A percentile compares a stretch with the other conserved stretches of the same genome.
These are phyloP conservation scores for Xylariaceae sp. DNA, from an alignment of 2,329 filamentous ascomycete genomes.

Conservation along the genomic window DNA sequence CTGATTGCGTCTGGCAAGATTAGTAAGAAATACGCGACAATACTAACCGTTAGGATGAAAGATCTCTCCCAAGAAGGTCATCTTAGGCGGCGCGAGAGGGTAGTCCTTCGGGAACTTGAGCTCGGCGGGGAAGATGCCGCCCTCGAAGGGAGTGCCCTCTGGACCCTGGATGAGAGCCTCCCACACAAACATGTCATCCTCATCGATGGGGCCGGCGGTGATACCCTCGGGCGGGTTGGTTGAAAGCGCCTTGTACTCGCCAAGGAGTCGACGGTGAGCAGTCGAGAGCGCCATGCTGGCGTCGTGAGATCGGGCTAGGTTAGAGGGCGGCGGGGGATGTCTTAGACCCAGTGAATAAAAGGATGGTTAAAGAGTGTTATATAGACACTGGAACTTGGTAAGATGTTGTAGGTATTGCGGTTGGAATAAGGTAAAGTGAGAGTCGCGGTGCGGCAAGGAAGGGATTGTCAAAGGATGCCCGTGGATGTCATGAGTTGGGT, in stretches of 20 bases:
- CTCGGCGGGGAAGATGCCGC: slow-evolving; percentile 90
- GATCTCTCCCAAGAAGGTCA: slow-evolving; percentile 90
- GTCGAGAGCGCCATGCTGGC: slow-evolving; percentile 52
- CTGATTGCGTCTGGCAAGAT: not conserved
- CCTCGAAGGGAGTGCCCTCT: slow-evolving; percentile 92
- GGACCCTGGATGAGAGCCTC: slow-evolving; percentile 94
- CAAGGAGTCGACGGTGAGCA: slow-evolving; percentile 76
- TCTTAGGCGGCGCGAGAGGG: slow-evolving; percentile 88
- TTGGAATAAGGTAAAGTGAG: not conserved
- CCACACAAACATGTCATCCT: slow-evolving; percentile 95
- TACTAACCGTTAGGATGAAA: slow-evolving; percentile 88
- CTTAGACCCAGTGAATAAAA: not conserved
- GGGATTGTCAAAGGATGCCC: too few relatives aligned
- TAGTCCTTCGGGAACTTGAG: slow-evolving; percentile 95
- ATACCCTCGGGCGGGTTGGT: slow-evolving; percentile 97
- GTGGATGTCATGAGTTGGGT: too few relatives aligned
- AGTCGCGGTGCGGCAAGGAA: too few relatives aligned
- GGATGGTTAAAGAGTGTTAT: not conserved
- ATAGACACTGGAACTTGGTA: too few relatives aligned
- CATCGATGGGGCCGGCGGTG: slow-evolving; percentile 83
- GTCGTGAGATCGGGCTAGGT: not conserved
- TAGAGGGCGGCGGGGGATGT: not conserved
- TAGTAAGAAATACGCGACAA: not conserved
- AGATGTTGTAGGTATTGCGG: not conserved
- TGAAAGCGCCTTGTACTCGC: slow-evolving; percentile 91